A percentile compares a stretch with the other conserved stretches of the same genome.
Conservation (phyloP, 305 asterid species). For the Striga hermonthica region DNA sequence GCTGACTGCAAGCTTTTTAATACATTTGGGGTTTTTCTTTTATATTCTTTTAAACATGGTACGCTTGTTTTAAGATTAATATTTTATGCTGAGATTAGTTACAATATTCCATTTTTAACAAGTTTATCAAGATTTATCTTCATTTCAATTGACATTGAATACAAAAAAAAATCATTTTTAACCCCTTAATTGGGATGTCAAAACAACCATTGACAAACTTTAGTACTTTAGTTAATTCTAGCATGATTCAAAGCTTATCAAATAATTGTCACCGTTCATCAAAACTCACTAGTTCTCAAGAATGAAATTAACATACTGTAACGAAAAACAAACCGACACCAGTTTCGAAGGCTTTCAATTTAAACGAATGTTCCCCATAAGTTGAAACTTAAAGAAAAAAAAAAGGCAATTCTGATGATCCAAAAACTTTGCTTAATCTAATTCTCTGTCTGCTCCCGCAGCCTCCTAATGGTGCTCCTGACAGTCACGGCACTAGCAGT, state of each 20-base stretch:
- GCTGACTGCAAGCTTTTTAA: no score
- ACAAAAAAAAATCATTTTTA: no score
- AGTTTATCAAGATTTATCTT: no score
- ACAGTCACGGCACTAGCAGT: constrained; percentile 90
- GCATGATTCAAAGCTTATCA: background rate
- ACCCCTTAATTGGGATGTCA: no score
- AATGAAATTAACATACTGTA: background rate
- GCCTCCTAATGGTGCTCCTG: constrained; percentile 82
- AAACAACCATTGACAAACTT: no score
- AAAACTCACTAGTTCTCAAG: background rate
- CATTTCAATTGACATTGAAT: no score
- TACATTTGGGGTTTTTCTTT: no score
- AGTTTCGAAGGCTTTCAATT: background rate
- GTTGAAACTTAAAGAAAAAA: constrained; percentile 8
- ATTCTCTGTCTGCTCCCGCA: constrained; percentile 84
- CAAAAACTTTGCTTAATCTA: constrained; percentile 28
- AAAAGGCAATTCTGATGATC: constrained; percentile 11
- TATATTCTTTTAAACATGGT: no score
- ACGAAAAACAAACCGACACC: background rate
- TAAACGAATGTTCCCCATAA: background rate
- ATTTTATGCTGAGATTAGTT: no score
- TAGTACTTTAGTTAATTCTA: no score
- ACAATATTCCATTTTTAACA: no score
- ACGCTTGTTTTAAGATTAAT: no score
- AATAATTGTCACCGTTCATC: background rate